Base-by-base conservation (phyloP, 2,329 filamentous ascomycete species). In the Laburnicola sp. region DNA sequence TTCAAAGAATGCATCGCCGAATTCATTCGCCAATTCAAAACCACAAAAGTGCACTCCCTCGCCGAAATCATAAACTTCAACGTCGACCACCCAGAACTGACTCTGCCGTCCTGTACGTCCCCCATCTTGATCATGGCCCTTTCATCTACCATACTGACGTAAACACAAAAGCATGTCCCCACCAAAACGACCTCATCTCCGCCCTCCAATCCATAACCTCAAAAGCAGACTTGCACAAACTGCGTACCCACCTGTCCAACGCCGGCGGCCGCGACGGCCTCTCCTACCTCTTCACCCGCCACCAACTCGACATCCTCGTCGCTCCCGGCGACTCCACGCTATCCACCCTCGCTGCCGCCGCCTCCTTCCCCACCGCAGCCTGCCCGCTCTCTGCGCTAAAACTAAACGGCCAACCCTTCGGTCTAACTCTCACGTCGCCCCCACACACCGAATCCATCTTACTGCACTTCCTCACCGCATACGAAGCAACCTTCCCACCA, bases 51-150 rank as follows among this genome's bases (percentile, higher is more conserved):
- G 6, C 67, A 70, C 54, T 71, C 67, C 3, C 59, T 72, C 22
- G 66, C 69, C 23, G 70, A 71, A 40, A 69, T 72, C 45, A 71
- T 72, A 43, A 69, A 73, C 53, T 71, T 71, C 57, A 73, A 73
- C 46, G 56, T 65, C 25, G 66, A 72, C 31, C 69, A 73, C 31
- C 65, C 68, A 5, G 68, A 73, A 43, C 64, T 71, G 11, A 65
- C 62, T 9, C 59, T 72, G 1, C 66, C 68, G 27, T 64, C 66
- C 3, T 57, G 65, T 68, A 62, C 3, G 59, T 45, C 34, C 21
- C 9, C 9, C 28, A 3, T 8, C 3, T 9, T 35, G 9, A 25
- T 10, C 35, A 38, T 39, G 45, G 48, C 55, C 6, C 31, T 9
- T 7, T 7, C 31, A n/a, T 22, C 11, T 11, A 41, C 22, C 41